Evolutionary conservation across 768 basidiomycete genomes (phyloP), one percentile per base, ranked within the genome.

Genomic region (Gautieria morchelliformis): DNA sequence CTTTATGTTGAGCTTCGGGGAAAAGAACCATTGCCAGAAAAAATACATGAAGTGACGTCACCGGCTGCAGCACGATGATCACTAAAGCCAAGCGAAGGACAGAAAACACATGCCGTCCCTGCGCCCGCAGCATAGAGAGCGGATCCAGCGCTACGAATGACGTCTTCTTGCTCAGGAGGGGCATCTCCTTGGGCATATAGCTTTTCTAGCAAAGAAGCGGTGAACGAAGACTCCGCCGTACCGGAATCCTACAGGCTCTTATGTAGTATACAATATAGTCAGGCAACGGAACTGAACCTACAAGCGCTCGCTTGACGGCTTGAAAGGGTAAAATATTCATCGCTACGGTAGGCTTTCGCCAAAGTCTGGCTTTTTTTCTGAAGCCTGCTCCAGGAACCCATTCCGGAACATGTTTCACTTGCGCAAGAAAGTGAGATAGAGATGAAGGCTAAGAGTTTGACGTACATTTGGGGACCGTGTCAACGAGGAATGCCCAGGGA

Each of bases 401-500:
- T 37, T 40, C 44, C 15, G 52, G 58, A 9, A 59, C 32, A 40
- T 54, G 27, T 54, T 49, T 53, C 52, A 59, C 58, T 59, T 24
- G 10, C 35, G 10, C 9, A 14, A 37, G 10, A 10, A 5, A 14
- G 8, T 37, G 2, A 37, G 37, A 39, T 35, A 8, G 33, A 52
- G 35, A 9, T 9, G 2, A 37, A 9, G 33, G 8, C 14, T 15
- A 17, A 33, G 69, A 52, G 39, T 24, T 52, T 14, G 5, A 64
- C 67, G 66, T 54, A 67, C 76, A 60, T 54, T 70, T 66, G 20
- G 78, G 79, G 44, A 80, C 65, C 27, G 77, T 60, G 56, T 78
- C 74, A 11, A 82, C 81, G 6, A 80, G 64, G 62, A 81, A 82
- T 3, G 77, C 77, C 4, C 80, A 80, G 1, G 78, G 78, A 59